Base-by-base conservation (phyloP, 2,329 filamentous ascomycete species). In the Penicillium hesseltinei region DNA sequence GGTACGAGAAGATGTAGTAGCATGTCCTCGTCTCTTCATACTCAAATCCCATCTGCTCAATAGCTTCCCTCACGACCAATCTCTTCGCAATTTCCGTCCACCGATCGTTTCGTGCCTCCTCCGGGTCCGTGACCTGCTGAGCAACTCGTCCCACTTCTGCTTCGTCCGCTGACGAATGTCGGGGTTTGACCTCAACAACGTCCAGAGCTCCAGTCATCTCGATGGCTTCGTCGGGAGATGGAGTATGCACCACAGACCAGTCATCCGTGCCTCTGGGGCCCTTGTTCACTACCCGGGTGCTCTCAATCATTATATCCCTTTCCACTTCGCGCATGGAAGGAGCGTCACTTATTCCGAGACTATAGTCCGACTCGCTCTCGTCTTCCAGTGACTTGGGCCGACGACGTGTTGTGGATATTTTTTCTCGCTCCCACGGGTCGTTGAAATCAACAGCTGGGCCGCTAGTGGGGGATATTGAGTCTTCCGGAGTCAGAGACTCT, bases 1-100 rank as follows among this genome's bases (percentile, higher is more conserved):
- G 81, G 73, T 96, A 97, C 62, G 93, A 86, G 80, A 96, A 93
- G 45, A 97, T 86, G 74, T 97, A 97, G 76, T 90, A 97, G 75
- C 91, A 95, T 61, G 83, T 85, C 53, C 91, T 88, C 0, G 91
- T 94, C 80, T 97, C 92, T 72, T 97, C 91, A 70, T 88, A 97
- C 59, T 90, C 87, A 74, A 96, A 97, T 3, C 91, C 91, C 70
- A 88, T 78, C 67, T 88, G 82, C 65, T 96, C 88, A 62, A 97
- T 90, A 19, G 94, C 94, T 71, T 97, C 92, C 51, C 88, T 86
- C 57, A 88, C 82, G 17, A 97, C 91, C 36, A 97, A 77, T 65
- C 96, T 92, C 77, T 96, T 96, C 45, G 93, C 96, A 66, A 99
- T 91, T 76, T 97, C 94, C 0, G 94, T 99, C 93, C 93, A 97